Evolutionary conservation across 345 rosid species (phyloP), one percentile per base, ranked within the genome.

Genomic region (Jatropha curcas): DNA sequence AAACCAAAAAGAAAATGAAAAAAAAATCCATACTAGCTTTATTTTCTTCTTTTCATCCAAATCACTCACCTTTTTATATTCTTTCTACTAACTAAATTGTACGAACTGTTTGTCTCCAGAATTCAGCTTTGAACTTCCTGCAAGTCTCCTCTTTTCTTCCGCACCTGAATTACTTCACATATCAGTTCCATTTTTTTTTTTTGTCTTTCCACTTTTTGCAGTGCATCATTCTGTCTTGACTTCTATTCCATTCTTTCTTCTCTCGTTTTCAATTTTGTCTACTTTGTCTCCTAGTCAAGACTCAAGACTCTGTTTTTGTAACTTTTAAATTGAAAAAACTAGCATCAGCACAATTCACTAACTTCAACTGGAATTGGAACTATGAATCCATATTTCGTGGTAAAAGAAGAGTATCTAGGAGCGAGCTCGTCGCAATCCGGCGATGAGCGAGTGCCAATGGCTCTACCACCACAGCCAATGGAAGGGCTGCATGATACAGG

Each of bases 401-500:
- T 82, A n/a, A 90, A 84, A 71, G 80, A 79, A 60, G 92, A 90
- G 81, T 76, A 58, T 37, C 35, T 22, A 4, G 88, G 79, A 13
- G 69, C 75, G 20, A 77, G 76, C 16, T 78, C 77, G 12, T 71
- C 74, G 4, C 79, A 22, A 59, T 39, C 56, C 10, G 76, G 61
- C 4, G 71, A 77, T 31, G 77, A 78, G 8, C 3, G 53, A 14
- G 67, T 58, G 33, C 61, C 77, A 24, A 52, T 60, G 69, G 27
- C 34, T 74, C 37, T 65, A 27, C 72, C 73, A 28, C 93, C 87
- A 19, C 87, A 77, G 77, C 97, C 98, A 34, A 72, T 85, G 76
- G 94, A 92, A 70, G 93, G 95, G 4, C 88, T 93, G 25, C 87
- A 87, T 30, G 98, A 93, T 50, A 9, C 82, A 34, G 80, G 79